Percentiles rank a stretch among this genome's conserved stretches.
Conservation (phyloP, 1,284 basidiomycete genomes). For the Ganoderma leucocontextum region DNA sequence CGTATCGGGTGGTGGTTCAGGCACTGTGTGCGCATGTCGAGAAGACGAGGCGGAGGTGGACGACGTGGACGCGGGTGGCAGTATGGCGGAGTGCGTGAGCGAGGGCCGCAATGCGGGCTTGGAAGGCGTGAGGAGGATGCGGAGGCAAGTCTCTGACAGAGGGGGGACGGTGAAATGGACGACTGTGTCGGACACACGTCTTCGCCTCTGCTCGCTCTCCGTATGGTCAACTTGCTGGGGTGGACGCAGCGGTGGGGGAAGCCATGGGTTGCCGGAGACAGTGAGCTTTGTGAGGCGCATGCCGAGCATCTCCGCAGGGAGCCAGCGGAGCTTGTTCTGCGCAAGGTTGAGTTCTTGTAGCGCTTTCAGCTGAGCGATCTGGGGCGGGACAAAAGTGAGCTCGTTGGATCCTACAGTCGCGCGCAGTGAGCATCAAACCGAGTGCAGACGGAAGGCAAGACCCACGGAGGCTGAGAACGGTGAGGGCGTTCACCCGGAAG, state of each 20-base stretch:
- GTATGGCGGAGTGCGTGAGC: neutral
- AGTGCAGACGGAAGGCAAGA: constrained; percentile 16
- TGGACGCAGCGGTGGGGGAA: constrained; percentile 37
- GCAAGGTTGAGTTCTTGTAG: constrained; percentile 70
- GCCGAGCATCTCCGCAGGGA: constrained; percentile 70
- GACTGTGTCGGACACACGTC: constrained; percentile 33
- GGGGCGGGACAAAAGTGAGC: constrained; percentile 67
- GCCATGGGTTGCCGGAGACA: constrained; percentile 67
- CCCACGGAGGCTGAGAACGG: constrained; percentile 65
- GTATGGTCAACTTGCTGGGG: neutral
- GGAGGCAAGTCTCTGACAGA: constrained; percentile 59
- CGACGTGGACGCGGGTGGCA: neutral
- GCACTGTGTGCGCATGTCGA: constrained; percentile 17
- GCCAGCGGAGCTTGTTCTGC: constrained; percentile 63
- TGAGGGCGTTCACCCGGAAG: constrained; percentile 59
- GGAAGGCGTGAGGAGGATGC: constrained; percentile 51
- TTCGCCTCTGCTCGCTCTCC: constrained; percentile 5
- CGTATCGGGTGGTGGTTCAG: neutral
- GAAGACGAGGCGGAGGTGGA: constrained; percentile 31
- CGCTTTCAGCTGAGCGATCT: constrained; percentile 61
- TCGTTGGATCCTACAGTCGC: constrained; percentile 59
- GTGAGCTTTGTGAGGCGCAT: constrained; percentile 58
- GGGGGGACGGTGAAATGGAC: constrained; percentile 48
- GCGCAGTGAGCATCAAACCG: neutral
- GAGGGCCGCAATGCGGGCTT: neutral